Percentiles rank a stretch among this genome's conserved stretches.
phyloP scores from a whole-genome alignment of 2,329 filamentous ascomycete genomes.

The Chlorencoelia australis region DNA sequence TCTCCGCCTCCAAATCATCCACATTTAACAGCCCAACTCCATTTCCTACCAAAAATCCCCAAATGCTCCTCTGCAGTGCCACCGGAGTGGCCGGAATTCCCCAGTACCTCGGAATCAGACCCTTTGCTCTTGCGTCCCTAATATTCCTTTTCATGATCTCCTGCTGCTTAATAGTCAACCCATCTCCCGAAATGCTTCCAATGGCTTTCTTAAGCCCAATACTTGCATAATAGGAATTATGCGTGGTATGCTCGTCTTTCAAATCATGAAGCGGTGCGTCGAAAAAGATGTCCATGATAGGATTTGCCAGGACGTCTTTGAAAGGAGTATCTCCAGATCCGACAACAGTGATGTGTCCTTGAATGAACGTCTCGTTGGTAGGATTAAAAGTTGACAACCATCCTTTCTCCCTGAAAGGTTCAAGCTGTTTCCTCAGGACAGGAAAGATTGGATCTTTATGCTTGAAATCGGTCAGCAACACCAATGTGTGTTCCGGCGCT shows the following conservation, averaged over 20 bases:
- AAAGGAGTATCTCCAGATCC: constrained; percentile 39
- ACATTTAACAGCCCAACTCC: constrained; percentile 34
- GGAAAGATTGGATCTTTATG: constrained; percentile 31
- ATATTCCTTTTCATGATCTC: constrained; percentile 17
- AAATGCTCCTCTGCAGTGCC: constrained; percentile 29
- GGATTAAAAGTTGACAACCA: constrained; percentile 31
- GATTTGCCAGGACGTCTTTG: constrained; percentile 22
- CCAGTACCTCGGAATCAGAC: constrained; percentile 34
- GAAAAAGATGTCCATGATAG: constrained; percentile 36
- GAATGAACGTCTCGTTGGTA: constrained; percentile 16
- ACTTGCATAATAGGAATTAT: constrained; percentile 23
- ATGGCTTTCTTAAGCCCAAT: constrained; percentile 11
- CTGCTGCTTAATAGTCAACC: constrained; percentile 17
- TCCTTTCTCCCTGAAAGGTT: constrained; percentile 31
- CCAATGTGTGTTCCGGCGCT: constrained; percentile 13
- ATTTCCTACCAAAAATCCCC: constrained; percentile 29
- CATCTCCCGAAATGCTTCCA: not conserved
- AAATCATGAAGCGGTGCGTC: constrained; percentile 33
- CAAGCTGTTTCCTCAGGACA: constrained; percentile 31
- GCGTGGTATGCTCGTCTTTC: constrained; percentile 15
- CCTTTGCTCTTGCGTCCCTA: constrained; percentile 27
- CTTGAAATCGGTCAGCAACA: constrained; percentile 44
- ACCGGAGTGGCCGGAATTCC: constrained; percentile 33
- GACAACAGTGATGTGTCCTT: constrained; percentile 39
- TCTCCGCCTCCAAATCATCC: no score